A percentile compares a stretch with the other conserved stretches of the same genome.
Conservation (phyloP, 1,284 basidiomycete species). For the Ceratobasidium sp. region DNA sequence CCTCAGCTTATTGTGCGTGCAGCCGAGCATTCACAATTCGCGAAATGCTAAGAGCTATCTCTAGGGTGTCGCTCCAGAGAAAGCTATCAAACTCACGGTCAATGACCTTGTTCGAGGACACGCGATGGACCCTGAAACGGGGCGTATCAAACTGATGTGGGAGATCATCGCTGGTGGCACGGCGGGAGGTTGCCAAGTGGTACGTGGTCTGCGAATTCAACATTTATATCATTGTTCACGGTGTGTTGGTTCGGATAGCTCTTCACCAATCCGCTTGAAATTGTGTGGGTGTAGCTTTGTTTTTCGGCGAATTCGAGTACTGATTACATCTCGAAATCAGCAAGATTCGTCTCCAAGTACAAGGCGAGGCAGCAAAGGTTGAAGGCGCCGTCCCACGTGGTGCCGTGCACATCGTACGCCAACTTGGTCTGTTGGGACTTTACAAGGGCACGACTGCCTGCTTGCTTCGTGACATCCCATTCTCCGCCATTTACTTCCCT, state of each 20-base stretch:
- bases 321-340: constrained; percentile 54
- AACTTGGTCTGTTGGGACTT: constrained; percentile 89
- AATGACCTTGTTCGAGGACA: constrained; percentile 90
- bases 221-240: neutral
- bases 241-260: constrained; percentile 57
- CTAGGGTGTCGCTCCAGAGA: constrained; percentile 97
- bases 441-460: constrained; percentile 92
- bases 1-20: constrained; percentile 86
- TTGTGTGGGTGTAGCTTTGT: constrained; percentile 65
- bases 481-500: constrained; percentile 84
- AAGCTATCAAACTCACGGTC: constrained; percentile 95
- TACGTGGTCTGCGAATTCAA: constrained; percentile 54
- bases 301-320: neutral
- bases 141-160: constrained; percentile 84
- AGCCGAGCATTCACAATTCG: neutral
- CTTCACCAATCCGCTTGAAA: constrained; percentile 95
- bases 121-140: constrained; percentile 92
- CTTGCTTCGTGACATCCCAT: constrained; percentile 91
- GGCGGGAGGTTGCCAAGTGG: constrained; percentile 97
- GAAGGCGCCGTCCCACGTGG: constrained; percentile 81
- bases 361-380: constrained; percentile 90
- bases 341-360: constrained; percentile 96
- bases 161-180: constrained; percentile 91
- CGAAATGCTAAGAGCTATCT: neutral
- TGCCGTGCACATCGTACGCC: constrained; percentile 90